phyloP scores from a whole-genome alignment of 371 early-diverging fungal species.

The Lichtheimia ramosa region DNA sequence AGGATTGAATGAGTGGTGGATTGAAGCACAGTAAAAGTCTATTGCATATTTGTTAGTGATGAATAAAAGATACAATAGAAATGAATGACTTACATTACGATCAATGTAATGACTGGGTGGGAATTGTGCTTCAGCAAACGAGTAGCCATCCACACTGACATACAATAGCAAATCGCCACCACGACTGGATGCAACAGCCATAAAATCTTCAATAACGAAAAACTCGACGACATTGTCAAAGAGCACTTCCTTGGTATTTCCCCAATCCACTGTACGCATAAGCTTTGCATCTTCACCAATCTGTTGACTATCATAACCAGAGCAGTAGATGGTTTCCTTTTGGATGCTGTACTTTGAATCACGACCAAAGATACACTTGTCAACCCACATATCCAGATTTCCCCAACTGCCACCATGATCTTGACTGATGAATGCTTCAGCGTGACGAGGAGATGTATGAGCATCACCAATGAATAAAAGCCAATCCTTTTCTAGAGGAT shows the following conservation, averaged over 20 bases:
- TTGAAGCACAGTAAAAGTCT: constrained; percentile 76
- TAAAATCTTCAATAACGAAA: constrained; percentile 64
- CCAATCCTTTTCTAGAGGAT: constrained; percentile 80
- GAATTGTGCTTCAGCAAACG: constrained; percentile 75
- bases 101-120: constrained; percentile 65
- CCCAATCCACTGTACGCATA: constrained; percentile 53
- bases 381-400: constrained; percentile 75
- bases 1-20: constrained; percentile 72
- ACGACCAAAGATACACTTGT: constrained; percentile 86
- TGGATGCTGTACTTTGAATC: constrained; percentile 63
- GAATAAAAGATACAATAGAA: not conserved
- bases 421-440: constrained; percentile 66
- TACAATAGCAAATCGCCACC: constrained; percentile 55
- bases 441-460: constrained; percentile 48
- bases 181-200: constrained; percentile 68
- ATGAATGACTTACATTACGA: constrained; percentile 32
- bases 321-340: constrained; percentile 73
- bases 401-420: constrained; percentile 79
- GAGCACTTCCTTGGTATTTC: constrained; percentile 25
- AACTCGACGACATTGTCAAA: constrained; percentile 60
- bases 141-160: constrained; percentile 73
- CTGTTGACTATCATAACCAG: constrained; percentile 59
- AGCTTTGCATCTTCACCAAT: constrained; percentile 58
- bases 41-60: not conserved
- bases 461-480: constrained; percentile 73